These are phyloP conservation scores for Lactarius vividus DNA, from an alignment of 768 basidiomycete species.

Conservation along the genomic window DNA sequence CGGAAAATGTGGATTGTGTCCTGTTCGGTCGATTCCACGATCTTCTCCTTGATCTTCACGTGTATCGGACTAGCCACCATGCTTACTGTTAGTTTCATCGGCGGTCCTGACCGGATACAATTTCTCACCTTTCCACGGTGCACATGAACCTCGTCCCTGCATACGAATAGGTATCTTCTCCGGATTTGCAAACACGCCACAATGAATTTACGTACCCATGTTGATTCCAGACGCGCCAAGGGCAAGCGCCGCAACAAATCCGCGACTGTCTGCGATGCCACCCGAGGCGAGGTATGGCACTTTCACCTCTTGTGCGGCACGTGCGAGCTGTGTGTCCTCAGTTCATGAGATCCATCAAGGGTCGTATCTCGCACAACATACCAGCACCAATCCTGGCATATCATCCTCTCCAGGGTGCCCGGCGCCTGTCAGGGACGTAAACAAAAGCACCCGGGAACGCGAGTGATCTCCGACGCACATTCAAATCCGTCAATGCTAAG, in stretches of 20 bases:
- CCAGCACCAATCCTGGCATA: conserved; percentile 82
- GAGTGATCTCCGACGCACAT: conserved; percentile 46
- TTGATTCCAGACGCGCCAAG: conserved; percentile 86
- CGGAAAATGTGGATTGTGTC: conserved; percentile 92
- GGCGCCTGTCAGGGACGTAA: conserved; percentile 54
- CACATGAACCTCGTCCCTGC: conserved; percentile 85
- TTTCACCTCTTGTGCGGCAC: conserved; percentile 79
- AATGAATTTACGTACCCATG: conserved; percentile 50
- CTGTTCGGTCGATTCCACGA: conserved; percentile 76
- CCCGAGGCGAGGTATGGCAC: conserved; percentile 90
- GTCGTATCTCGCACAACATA: conserved; percentile 32
- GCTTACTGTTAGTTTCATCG: background rate
- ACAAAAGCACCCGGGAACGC: background rate
- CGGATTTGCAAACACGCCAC: background rate
- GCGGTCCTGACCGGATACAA: background rate
- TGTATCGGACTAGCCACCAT: conserved; percentile 66
- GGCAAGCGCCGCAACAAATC: conserved; percentile 76
- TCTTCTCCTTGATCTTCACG: conserved; percentile 85
- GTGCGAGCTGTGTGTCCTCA: conserved; percentile 59
- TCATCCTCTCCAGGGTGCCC: conserved; percentile 96
- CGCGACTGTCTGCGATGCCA: conserved; percentile 84
- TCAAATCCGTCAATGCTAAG: conserved; percentile 91
- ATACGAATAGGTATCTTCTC: background rate
- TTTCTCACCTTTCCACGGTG: conserved; percentile 69
- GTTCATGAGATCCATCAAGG: background rate